A percentile compares a stretch with the other conserved stretches of the same genome.
Conservation (phyloP, 2,329 filamentous ascomycete genomes). For the Aquanectria penicillioides region DNA sequence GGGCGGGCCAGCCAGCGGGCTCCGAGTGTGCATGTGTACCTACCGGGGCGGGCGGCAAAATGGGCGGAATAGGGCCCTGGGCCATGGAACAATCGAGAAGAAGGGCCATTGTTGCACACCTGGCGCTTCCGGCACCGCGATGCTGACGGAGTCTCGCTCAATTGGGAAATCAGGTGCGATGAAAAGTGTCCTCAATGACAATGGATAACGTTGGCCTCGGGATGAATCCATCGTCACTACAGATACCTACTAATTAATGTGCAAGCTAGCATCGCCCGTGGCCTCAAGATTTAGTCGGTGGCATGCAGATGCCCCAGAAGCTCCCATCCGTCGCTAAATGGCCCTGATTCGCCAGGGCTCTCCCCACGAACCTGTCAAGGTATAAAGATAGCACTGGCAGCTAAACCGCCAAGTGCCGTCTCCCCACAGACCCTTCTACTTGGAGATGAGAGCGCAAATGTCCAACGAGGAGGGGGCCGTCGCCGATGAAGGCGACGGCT, state of each 20-base stretch:
- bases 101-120: slow-evolving; percentile 7
- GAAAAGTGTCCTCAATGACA: neutral
- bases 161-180: slow-evolving; percentile 16
- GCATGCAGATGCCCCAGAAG: slow-evolving; percentile 1
- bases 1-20: slow-evolving; percentile 29
- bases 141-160: slow-evolving; percentile 18
- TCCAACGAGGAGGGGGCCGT: too few species aligned
- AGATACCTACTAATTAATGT: too few species aligned
- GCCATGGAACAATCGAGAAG: slow-evolving; percentile 39
- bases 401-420: too few species aligned
- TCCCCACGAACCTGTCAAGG: neutral
- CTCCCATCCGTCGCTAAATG: neutral
- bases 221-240: too few species aligned
- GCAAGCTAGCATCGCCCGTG: too few species aligned
- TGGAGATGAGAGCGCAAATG: too few species aligned
- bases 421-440: too few species aligned
- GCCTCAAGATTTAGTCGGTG: neutral
- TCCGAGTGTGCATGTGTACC: slow-evolving; percentile 19
- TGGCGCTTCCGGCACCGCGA: slow-evolving; percentile 16
- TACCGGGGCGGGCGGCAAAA: slow-evolving; percentile 20
- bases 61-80: slow-evolving; percentile 18
- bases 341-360: slow-evolving; percentile 1
- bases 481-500: too few species aligned
- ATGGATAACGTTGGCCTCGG: neutral
- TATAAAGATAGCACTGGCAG: too few species aligned